Conservation (phyloP, 352 stramenopile genomes). For the Saprolegnia diclina region DNA sequence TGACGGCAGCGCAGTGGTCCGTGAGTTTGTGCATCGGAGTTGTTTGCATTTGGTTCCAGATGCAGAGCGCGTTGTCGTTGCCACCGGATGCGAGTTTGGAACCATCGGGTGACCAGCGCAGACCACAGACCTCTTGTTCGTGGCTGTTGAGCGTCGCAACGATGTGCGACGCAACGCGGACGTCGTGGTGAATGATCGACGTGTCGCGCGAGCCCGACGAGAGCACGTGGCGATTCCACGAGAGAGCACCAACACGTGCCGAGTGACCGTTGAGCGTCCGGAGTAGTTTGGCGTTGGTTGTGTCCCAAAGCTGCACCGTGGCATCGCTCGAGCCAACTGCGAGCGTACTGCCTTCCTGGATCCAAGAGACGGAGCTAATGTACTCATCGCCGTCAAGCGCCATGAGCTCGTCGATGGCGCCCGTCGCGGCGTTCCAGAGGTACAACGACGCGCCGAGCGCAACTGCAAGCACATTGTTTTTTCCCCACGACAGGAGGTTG, state of each 20-base stretch:
- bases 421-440: slow-evolving; percentile 88
- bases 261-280: slow-evolving; percentile 90
- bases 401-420: slow-evolving; percentile 88
- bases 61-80: slow-evolving; percentile 90
- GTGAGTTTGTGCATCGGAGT: slow-evolving; percentile 81
- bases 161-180: slow-evolving; percentile 73
- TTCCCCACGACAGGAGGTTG: slow-evolving; percentile 90
- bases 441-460: slow-evolving; percentile 88
- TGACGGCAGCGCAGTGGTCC: slow-evolving; percentile 92
- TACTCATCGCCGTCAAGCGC: slow-evolving; percentile 85
- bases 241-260: slow-evolving; percentile 74
- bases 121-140: slow-evolving; percentile 89
- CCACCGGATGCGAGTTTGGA: slow-evolving; percentile 80
- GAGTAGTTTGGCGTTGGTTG: slow-evolving; percentile 84
- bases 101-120: slow-evolving; percentile 88
- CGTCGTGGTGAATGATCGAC: slow-evolving; percentile 89
- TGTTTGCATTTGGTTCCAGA: slow-evolving; percentile 79
- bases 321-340: slow-evolving; percentile 82
- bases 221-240: slow-evolving; percentile 89
- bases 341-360: slow-evolving; percentile 74
- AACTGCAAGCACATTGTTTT: slow-evolving; percentile 87
- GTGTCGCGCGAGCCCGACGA: slow-evolving; percentile 78
- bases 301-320: slow-evolving; percentile 90
- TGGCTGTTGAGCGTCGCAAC: slow-evolving; percentile 76
- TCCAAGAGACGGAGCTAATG: slow-evolving; percentile 87